Percentiles rank a stretch among this genome's conserved stretches.
Conservation (phyloP, 768 basidiomycete species). For the Boletus tylopilopsis region DNA sequence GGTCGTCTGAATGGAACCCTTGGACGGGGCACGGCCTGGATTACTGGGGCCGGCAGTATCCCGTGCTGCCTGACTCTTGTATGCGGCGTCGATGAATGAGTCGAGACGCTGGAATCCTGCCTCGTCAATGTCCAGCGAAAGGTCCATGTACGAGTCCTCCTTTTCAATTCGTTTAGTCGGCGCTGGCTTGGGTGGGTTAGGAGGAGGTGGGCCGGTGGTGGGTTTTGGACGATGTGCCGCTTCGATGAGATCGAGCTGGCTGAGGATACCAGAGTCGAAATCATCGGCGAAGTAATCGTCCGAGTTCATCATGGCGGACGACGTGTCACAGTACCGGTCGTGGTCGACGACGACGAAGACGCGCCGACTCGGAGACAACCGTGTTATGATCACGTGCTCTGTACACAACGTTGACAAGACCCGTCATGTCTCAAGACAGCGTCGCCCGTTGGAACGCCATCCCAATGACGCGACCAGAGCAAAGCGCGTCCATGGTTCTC, state of each 20-base stretch:
- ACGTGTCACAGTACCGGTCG: no score
- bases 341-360: neutral
- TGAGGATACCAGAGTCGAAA: slow-evolving; percentile 53
- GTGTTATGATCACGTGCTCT: slow-evolving; percentile 13
- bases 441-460: slow-evolving; percentile 75
- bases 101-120: slow-evolving; percentile 53
- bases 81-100: slow-evolving; percentile 46
- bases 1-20: slow-evolving; percentile 56
- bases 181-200: slow-evolving; percentile 9
- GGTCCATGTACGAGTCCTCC: slow-evolving; percentile 48
- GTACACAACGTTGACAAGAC: neutral
- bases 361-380: neutral
- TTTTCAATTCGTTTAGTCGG: slow-evolving; percentile 23
- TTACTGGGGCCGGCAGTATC: slow-evolving; percentile 38
- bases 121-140: slow-evolving; percentile 56
- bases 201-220: slow-evolving; percentile 4
- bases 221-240: slow-evolving; percentile 41
- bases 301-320: slow-evolving; percentile 55
- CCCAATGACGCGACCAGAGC: slow-evolving; percentile 40
- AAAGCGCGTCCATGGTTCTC: slow-evolving; percentile 27
- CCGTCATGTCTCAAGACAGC: slow-evolving; percentile 58
- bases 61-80: slow-evolving; percentile 37
- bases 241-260: slow-evolving; percentile 69
- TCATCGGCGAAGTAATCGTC: slow-evolving; percentile 74
- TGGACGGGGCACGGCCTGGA: slow-evolving; percentile 26